phyloP scores from a whole-genome alignment of 805 yeast species.

The Teunomyces atbi region DNA sequence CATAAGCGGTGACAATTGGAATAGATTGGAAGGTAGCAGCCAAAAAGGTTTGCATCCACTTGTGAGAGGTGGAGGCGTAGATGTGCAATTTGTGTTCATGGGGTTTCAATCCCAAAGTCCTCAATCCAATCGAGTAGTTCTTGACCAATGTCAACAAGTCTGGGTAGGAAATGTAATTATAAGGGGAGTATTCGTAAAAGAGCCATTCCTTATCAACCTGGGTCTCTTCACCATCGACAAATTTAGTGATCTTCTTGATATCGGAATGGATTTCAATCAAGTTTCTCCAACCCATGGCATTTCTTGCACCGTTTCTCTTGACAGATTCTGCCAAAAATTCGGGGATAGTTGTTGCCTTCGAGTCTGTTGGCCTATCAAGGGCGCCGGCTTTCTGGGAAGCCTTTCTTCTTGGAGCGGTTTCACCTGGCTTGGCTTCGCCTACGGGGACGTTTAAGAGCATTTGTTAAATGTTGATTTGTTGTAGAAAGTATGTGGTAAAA shows the following conservation, averaged over 20 bases:
- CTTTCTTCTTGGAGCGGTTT: conserved; percentile 80
- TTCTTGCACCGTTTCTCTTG: conserved; percentile 49
- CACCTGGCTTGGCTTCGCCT: conserved; percentile 70
- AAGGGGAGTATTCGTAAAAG: conserved; percentile 75
- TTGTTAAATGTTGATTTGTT: not conserved
- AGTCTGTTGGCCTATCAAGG: conserved; percentile 59
- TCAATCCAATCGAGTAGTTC: conserved; percentile 71
- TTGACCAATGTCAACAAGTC: conserved; percentile 52
- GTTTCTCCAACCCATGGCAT: conserved; percentile 78
- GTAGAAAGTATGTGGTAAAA: not conserved
- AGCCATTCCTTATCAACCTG: conserved; percentile 84
- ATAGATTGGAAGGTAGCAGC: conserved; percentile 77
- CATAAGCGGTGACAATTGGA: conserved; percentile 94
- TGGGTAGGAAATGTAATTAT: conserved; percentile 61
- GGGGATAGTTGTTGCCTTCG: conserved; percentile 64
- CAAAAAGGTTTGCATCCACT: conserved; percentile 86
- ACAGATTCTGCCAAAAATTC: conserved; percentile 68
- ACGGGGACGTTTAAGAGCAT: conserved; percentile 47
- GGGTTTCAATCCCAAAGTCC: conserved; percentile 69
- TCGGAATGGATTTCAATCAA: conserved; percentile 73
- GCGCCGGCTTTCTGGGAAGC: conserved; percentile 49
- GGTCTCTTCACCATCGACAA: conserved; percentile 70
- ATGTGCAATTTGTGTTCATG: conserved; percentile 64
- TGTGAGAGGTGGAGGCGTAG: conserved; percentile 82
- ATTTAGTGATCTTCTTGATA: conserved; percentile 67